These are phyloP conservation scores for Dactylellina parvicollis DNA, from an alignment of 2,329 filamentous ascomycete genomes.

Conservation along the genomic window DNA sequence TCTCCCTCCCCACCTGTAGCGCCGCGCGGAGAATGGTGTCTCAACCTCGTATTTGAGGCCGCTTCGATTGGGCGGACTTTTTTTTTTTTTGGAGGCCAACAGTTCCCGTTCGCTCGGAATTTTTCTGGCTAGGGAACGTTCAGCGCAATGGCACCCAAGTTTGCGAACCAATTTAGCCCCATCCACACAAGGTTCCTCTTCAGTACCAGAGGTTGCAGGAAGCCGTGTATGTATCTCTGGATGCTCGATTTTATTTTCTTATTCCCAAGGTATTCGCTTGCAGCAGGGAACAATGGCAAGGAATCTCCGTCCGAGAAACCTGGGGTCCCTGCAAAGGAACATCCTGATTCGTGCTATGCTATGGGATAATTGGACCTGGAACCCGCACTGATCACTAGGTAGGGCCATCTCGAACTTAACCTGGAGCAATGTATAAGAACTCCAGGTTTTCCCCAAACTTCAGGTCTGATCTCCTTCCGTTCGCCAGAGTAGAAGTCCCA, in stretches of 20 bases:
- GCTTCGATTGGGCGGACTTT: conserved; percentile 53
- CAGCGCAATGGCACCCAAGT: not conserved
- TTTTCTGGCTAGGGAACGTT: conserved; percentile 41
- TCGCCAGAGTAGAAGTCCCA: conserved; percentile 49
- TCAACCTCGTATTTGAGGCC: conserved; percentile 46
- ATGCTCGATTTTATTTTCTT: conserved; percentile 14
- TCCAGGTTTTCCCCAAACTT: conserved; percentile 53
- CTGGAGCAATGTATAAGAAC: conserved; percentile 53
- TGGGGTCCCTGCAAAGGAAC: conserved; percentile 48
- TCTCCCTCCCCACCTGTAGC: conserved; percentile 24
- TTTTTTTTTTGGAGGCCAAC: conserved; percentile 38
- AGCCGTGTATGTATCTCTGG: conserved; percentile 23
- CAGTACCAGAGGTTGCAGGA: not conserved
- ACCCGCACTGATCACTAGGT: conserved; percentile 48
- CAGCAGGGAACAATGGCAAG: conserved; percentile 41
- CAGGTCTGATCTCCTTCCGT: conserved; percentile 24
- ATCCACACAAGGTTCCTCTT: not conserved
- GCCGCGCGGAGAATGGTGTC: conserved; percentile 35
- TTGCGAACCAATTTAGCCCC: conserved; percentile 38
- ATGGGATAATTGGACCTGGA: conserved; percentile 53
- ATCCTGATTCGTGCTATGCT: conserved; percentile 52
- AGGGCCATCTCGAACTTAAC: conserved; percentile 48
- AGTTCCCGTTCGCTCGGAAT: conserved; percentile 51
- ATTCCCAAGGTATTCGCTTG: conserved; percentile 40
- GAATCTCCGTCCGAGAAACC: conserved; percentile 54